These are phyloP conservation scores for Talaromyces sp. DNA, from an alignment of 2,329 filamentous ascomycete species.

Conservation along the genomic window DNA sequence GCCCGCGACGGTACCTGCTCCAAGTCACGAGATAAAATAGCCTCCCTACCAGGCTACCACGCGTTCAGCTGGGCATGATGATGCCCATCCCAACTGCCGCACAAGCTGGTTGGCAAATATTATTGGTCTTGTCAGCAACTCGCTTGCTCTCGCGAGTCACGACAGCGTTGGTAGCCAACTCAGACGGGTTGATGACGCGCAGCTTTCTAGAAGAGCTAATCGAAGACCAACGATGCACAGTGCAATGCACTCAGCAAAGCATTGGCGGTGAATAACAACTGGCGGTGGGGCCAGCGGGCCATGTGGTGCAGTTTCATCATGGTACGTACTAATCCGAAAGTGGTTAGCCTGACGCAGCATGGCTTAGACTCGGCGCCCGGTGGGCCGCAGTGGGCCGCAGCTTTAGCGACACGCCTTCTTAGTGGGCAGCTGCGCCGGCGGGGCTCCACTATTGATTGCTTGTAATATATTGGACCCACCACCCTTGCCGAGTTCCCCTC, in stretches of 20 bases:
- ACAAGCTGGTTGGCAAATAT: neutral
- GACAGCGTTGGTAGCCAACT: neutral
- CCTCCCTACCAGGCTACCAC: neutral
- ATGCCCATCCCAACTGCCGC: neutral
- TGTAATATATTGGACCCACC: neutral
- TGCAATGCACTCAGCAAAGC: too few species aligned
- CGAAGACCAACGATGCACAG: neutral
- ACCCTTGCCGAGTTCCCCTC: neutral
- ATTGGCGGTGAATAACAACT: neutral
- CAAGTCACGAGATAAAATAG: neutral
- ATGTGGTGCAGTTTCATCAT: neutral
- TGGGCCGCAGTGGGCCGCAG: neutral
- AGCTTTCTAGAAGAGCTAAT: neutral
- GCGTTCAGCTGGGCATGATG: neutral
- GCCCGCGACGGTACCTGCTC: neutral
- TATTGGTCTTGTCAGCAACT: neutral
- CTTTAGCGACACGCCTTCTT: rapidly evolving
- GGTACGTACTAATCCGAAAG: neutral
- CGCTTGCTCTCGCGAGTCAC: neutral
- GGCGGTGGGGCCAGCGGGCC: neutral
- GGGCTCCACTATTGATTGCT: neutral
- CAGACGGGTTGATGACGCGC: neutral
- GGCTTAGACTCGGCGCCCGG: neutral
- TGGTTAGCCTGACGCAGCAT: neutral
- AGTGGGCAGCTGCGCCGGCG: neutral